Base-by-base conservation (phyloP, 202 grass and related monocot genomes). In the Miscanthus sacchariflorus region DNA sequence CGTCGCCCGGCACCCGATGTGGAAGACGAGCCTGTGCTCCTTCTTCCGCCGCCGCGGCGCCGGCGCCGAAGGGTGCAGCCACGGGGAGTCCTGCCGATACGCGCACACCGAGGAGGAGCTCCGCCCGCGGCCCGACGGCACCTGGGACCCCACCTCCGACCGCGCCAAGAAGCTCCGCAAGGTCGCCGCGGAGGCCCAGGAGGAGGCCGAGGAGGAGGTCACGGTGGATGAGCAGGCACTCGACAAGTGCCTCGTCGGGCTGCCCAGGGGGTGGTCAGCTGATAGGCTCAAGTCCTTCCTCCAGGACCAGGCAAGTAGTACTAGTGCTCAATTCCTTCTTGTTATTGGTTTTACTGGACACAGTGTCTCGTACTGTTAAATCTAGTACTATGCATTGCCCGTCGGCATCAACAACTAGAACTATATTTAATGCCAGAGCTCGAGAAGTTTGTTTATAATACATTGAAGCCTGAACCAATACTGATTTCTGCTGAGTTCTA, bases 1-100 rank as follows among this genome's bases (percentile, higher is more conserved):
- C 6, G 74, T 19, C 19, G 9, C 61, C 13, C 79, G 79, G 66
- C 90, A 91, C 44, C 84, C 81, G 33, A 91, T 92, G 65, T 96
- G 94, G 90, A 99, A 92, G 91, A 99, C 97, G 78, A 99, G 94
- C 81, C 84, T 99, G 39, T 99, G 97, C 85, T 99, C 97, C 52
- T 99, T 45, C 84, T 99, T 88, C 75, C 86, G 91, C 21, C 82
- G 94, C 17, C 85, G 84, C 17, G 84, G 90, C 12, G 71, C 72
- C 39, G 89, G 80, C 63, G 48, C 73, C 19, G 90, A 80, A 12
- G 79, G 81, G 9, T 99, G 94, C 86, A 99, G 90, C 87, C 97
- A 99, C 70, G 97, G 97, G 12, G 91, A 87, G 7, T 74, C 85
- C 39, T 99, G 97, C 85, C 91, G 91, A 13, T 99, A 95, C 49